A percentile compares a stretch with the other conserved stretches of the same genome.
Conservation (phyloP, 805 yeast species). For the Grigorovia humatica region DNA sequence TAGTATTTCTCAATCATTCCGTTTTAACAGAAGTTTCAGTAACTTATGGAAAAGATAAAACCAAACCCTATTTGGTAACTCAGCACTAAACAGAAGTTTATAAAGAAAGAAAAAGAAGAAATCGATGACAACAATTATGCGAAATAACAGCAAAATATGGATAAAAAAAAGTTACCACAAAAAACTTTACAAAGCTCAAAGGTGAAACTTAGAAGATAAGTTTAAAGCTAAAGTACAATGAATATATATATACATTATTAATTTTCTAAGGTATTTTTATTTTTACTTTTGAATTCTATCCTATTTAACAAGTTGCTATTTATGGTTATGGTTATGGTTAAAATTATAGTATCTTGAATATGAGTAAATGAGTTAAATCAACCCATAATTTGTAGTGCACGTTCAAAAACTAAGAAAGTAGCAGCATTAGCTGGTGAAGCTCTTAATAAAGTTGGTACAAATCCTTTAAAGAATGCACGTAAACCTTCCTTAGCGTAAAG, state of each 20-base stretch:
- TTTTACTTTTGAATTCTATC: not conserved
- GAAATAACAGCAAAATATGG: too few relatives aligned
- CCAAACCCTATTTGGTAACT: too few relatives aligned
- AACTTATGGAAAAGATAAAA: too few relatives aligned
- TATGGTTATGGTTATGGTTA: too few relatives aligned
- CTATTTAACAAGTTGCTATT: too few relatives aligned
- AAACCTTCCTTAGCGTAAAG: slow-evolving; percentile 52
- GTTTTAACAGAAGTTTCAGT: too few relatives aligned
- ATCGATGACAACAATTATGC: too few relatives aligned
- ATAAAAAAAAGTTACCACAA: not conserved
- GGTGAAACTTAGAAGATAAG: not conserved
- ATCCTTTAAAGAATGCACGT: slow-evolving; percentile 81
- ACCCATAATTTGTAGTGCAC: slow-evolving; percentile 63
- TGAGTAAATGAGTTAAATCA: slow-evolving; percentile 17
- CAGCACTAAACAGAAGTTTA: too few relatives aligned
- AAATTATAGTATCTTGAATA: too few relatives aligned
- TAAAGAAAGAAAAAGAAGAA: too few relatives aligned
- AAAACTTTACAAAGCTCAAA: not conserved
- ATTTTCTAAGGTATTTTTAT: not conserved
- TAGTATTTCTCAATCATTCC: too few relatives aligned
- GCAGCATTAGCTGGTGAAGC: slow-evolving; percentile 99
- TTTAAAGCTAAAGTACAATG: not conserved
- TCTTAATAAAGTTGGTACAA: slow-evolving; percentile 82
- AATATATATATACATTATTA: not conserved
- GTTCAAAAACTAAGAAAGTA: slow-evolving; percentile 87